These are phyloP conservation scores for Termitomyces sp. DNA, from an alignment of 768 basidiomycete species.

Conservation along the genomic window DNA sequence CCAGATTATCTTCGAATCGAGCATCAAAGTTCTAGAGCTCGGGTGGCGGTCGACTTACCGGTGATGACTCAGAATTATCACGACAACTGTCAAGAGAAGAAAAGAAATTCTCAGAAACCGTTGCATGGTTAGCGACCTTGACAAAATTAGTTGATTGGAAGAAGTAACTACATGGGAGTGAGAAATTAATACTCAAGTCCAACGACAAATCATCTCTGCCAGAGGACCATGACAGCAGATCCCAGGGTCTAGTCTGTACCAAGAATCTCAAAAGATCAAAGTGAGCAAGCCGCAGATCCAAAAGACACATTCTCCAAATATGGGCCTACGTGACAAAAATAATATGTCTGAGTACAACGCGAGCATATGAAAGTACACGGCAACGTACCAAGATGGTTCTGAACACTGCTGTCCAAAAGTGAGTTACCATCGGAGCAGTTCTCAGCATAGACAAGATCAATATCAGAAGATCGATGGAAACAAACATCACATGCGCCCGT, in stretches of 20 bases:
- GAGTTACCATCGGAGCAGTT: constrained; percentile 22
- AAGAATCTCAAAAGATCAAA: neutral
- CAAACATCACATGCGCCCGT: no score
- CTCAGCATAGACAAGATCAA: constrained; percentile 1
- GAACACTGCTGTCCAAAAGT: constrained; percentile 12
- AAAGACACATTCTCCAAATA: constrained; percentile 25
- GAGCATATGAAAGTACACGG: neutral
- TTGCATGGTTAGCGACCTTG: neutral
- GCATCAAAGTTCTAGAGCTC: neutral
- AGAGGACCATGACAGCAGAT: neutral
- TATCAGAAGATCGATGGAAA: neutral
- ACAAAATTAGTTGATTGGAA: neutral
- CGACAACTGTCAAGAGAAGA: neutral
- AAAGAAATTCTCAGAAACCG: neutral
- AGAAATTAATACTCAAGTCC: neutral
- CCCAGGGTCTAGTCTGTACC: neutral
- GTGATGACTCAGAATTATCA: no score
- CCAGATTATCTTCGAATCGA: neutral
- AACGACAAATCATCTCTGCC: neutral
- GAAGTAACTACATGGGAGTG: neutral
- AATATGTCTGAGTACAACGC: neutral
- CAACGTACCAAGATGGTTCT: constrained; percentile 16
- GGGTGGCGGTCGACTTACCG: neutral
- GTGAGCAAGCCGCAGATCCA: constrained; percentile 12
- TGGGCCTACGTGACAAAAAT: constrained; percentile 16